Base-by-base conservation (phyloP, 148 eudicot species). In the Rhododendron ovatum region DNA sequence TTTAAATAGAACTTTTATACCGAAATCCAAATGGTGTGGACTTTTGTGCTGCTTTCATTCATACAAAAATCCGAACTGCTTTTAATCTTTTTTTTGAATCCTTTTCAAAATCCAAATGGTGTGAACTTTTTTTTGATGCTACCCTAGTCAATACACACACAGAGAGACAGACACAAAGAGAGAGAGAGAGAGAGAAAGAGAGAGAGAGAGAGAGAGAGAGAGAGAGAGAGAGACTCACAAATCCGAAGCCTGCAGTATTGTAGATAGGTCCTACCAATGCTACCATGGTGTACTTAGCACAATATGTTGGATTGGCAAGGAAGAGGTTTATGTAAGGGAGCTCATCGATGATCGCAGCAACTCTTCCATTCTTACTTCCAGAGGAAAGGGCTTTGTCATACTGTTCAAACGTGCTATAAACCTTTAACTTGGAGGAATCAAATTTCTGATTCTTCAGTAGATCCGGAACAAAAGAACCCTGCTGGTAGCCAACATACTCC, bases 401-500 rank as follows among this genome's bases (percentile, higher is more conserved):
- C 84, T 87, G 83, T 37, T 91, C 86, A 8, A 82, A 50, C 1
- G 90, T 86, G 78, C 85, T 75, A 45, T 87, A 93, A 1, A 83
- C 39, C 80, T 47, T 90, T 1, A 89, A 50, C 43, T 86, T 89
- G 7, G 87, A 55, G 0, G 2, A 12, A 28, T 80, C 85, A 63
- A 91, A 80, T 3, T 79, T 75, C 89, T 79, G 82, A 0, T 57
- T 76, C 57, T 59, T 8, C 26, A 93, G 71, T 51, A 91, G 55
- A 6, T 80, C 90, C 9, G 11, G 14, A 53, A 90, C 83, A 83
- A 92, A 92, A 1, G 94, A 93, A 67, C 88, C 92, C 22, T 83
- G n/a, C 83, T 89, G 94, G 83, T 73, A 88, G 0, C 92, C 97
- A 28, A 92, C 91, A 41, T 84, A 87, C 18, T 90, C 90, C 43